Evolutionary conservation across 2,329 filamentous ascomycete species (phyloP).

Genomic region (Dactylellina drechsleri): DNA sequence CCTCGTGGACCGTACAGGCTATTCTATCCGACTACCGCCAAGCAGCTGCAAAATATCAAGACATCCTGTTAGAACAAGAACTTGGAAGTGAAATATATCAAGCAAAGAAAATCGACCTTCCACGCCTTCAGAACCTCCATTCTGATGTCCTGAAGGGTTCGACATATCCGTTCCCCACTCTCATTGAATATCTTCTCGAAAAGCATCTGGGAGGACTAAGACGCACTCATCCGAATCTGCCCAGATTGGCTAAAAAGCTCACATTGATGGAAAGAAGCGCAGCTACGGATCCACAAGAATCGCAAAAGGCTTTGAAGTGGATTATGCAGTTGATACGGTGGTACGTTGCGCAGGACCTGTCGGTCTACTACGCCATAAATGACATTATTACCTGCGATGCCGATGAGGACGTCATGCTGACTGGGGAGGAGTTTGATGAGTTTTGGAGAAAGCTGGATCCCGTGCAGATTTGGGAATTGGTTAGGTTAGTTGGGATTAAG

Average conservation of each 20-base stretch:
- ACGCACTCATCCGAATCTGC: conserved; percentile 29
- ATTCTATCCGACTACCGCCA: conserved; percentile 17
- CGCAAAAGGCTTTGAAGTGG: conserved; percentile 17
- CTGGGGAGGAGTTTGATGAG: conserved; percentile 11
- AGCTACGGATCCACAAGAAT: background rate
- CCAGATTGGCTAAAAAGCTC: conserved; percentile 3
- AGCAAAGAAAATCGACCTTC: background rate
- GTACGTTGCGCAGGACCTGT: conserved; percentile 20
- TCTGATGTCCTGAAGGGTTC: conserved; percentile 12
- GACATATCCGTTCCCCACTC: conserved; percentile 30
- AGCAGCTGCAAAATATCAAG: background rate
- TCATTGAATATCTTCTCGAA: conserved; percentile 32
- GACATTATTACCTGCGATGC: conserved; percentile 12
- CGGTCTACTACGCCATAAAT: conserved; percentile 35
- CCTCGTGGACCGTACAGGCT: conserved; percentile 24
- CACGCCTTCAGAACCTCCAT: background rate
- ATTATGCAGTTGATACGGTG: conserved; percentile 29
- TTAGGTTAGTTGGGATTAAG: conserved; percentile 26
- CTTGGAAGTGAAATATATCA: background rate
- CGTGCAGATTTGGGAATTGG: conserved; percentile 42
- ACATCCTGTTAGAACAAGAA: background rate
- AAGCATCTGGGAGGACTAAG: conserved; percentile 24
- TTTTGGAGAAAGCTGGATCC: conserved; percentile 21
- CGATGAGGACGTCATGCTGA: conserved; percentile 14
- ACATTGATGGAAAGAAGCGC: conserved; percentile 3